Percentiles rank a stretch among this genome's conserved stretches.
phyloP scores from a whole-genome alignment of 345 rosid genomes.

The Ceriops tagal region DNA sequence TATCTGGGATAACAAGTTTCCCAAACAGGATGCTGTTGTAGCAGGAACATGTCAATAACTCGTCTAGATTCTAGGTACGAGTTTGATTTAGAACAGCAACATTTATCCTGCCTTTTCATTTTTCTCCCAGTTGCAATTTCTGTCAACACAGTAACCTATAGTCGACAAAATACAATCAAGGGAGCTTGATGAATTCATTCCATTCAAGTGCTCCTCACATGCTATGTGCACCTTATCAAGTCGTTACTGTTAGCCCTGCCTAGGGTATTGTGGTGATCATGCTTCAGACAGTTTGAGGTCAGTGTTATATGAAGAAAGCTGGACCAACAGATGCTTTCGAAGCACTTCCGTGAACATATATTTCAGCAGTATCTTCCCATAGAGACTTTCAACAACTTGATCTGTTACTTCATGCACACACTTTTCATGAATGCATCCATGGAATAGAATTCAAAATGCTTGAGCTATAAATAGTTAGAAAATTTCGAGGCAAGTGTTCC shows the following conservation, averaged over 20 bases:
- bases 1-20: too few species aligned
- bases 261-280: background rate
- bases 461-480: background rate
- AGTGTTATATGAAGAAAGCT: background rate
- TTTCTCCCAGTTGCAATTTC: background rate
- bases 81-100: background rate
- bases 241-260: background rate
- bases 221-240: background rate
- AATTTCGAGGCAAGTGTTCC: too few species aligned
- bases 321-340: background rate
- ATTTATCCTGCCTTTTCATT: background rate
- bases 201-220: background rate
- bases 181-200: background rate
- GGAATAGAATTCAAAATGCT: background rate
- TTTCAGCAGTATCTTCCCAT: background rate
- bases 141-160: background rate
- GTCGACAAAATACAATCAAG: background rate
- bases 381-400: background rate
- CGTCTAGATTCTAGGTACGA: too few species aligned
- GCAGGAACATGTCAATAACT: too few species aligned
- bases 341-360: background rate
- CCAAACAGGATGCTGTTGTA: too few species aligned
- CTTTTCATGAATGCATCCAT: background rate
- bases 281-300: background rate
- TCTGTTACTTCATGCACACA: background rate